phyloP scores from a whole-genome alignment of 106 monocot species.

The Hemerocallis citrina region DNA sequence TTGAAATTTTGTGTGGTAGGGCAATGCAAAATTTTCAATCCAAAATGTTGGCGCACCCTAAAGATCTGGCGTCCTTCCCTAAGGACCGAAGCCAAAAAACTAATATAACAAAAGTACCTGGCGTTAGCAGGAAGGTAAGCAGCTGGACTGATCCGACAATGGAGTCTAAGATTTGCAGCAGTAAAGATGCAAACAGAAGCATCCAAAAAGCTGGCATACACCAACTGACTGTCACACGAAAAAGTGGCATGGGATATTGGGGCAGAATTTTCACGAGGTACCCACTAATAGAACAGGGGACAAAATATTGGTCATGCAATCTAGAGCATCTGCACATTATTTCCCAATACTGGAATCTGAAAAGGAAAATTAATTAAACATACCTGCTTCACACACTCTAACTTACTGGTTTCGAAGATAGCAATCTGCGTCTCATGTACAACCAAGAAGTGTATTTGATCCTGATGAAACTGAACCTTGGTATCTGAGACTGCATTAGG shows the following conservation, averaged over 20 bases:
- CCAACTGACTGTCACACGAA: constrained; percentile 87
- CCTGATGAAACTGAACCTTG: constrained; percentile 77
- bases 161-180: constrained; percentile 54
- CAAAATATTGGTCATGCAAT: neutral
- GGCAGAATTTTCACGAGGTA: constrained; percentile 31
- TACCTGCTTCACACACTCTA: constrained; percentile 73
- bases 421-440: constrained; percentile 87
- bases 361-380: neutral
- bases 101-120: constrained; percentile 34
- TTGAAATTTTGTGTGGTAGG: too few species aligned
- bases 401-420: constrained; percentile 62
- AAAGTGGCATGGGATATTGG: constrained; percentile 81
- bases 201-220: constrained; percentile 77
- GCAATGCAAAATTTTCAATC: too few species aligned
- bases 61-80: too few species aligned
- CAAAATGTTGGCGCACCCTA: too few species aligned
- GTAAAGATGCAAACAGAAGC: constrained; percentile 71
- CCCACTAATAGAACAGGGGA: constrained; percentile 25
- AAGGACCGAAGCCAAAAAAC: too few species aligned
- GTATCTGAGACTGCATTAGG: constrained; percentile 54
- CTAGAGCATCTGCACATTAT: too few species aligned
- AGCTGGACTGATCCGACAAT: constrained; percentile 64
- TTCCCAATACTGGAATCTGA: too few species aligned
- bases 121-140: constrained; percentile 64
- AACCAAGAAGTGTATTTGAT: constrained; percentile 78